Evolutionary conservation across 495 filamentous ascomycete species (phyloP), one percentile per base, ranked within the genome.

Genomic region (Hypoxylon trugodes): DNA sequence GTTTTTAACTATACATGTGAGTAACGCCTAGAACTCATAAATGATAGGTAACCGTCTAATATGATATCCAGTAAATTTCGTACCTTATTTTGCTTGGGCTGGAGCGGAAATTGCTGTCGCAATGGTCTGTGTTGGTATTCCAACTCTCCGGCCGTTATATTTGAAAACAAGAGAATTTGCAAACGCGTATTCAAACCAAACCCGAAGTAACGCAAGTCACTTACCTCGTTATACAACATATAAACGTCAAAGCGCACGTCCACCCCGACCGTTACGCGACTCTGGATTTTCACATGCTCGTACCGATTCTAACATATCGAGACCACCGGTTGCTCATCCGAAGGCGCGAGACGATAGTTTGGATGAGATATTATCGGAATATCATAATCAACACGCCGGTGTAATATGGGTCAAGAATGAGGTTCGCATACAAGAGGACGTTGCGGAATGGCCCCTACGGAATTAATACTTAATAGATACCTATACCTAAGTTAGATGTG

Each of bases 41-140:
- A 37, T 15, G 6, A 1, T 0, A 4, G 33, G 28, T 21, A 33
- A 21, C 8, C 18, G 1, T 5, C 26, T 33, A 18, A 24, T 4
- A 13, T 26, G 10, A 15, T 28, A 22, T 19, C 2, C 21, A 77
- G 73, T 74, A 38, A 75, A 76, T 57, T 77, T 76, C 41, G 74
- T 75, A 0, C 66, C 66, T 1, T 77, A 76, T 41, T 77, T 75
- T 40, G 66, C 75, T 25, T 77, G 75, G 75, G 73, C 75, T 0
- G 74, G 71, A 22, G 75, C 75, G 13, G 75, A 77, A 33, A 76
- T 77, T 13, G 69, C 74, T 12, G 75, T 77, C 1, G 70, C 74
- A 4, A 73, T 77, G 73, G 57, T 77, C 2, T 77, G 75, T 59
- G 66, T 77, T 10, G 75, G 74, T 3, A 71, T 77, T 13, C 75